Evolutionary conservation across 2,329 filamentous ascomycete species (phyloP).

Genomic region (Arthroderma uncinatum): DNA sequence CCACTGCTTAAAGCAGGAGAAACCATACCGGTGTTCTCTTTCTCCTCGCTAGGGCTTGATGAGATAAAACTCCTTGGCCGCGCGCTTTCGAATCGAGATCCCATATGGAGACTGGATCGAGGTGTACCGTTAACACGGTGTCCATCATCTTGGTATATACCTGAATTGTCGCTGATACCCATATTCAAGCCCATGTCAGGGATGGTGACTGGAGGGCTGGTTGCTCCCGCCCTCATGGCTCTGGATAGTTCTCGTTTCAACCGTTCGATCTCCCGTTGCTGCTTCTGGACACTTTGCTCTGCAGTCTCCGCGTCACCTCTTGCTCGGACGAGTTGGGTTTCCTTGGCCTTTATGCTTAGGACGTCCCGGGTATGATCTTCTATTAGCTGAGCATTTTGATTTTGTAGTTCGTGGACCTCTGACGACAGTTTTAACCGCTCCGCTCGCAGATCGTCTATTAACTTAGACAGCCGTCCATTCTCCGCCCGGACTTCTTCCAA

Average conservation of each 20-base stretch:
- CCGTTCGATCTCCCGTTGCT: constrained; percentile 79
- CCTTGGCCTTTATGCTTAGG: constrained; percentile 93
- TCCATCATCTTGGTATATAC: constrained; percentile 31
- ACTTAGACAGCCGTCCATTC: constrained; percentile 63
- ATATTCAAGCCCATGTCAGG: constrained; percentile 49
- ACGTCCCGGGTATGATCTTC: constrained; percentile 95
- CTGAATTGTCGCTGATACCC: constrained; percentile 40
- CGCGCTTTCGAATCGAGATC: constrained; percentile 31
- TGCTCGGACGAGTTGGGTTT: constrained; percentile 88
- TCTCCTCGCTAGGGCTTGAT: constrained; percentile 57
- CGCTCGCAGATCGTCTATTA: constrained; percentile 68
- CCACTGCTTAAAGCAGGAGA: constrained; percentile 25
- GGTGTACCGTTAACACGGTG: constrained; percentile 17
- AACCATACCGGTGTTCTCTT: constrained; percentile 56
- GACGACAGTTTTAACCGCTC: constrained; percentile 73
- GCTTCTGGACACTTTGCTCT: constrained; percentile 71
- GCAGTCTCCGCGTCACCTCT: constrained; percentile 81
- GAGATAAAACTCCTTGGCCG: constrained; percentile 34
- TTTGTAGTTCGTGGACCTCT: constrained; percentile 87
- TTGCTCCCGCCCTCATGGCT: constrained; percentile 31
- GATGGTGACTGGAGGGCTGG: constrained; percentile 27
- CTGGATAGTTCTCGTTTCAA: constrained; percentile 71
- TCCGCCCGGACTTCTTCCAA: constrained; percentile 76
- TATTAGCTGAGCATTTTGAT: constrained; percentile 91
- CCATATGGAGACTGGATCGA: constrained; percentile 28